These are phyloP conservation scores for Theileria orientalis DNA, from an alignment of 169 alveolate genomes.

Conservation along the genomic window DNA sequence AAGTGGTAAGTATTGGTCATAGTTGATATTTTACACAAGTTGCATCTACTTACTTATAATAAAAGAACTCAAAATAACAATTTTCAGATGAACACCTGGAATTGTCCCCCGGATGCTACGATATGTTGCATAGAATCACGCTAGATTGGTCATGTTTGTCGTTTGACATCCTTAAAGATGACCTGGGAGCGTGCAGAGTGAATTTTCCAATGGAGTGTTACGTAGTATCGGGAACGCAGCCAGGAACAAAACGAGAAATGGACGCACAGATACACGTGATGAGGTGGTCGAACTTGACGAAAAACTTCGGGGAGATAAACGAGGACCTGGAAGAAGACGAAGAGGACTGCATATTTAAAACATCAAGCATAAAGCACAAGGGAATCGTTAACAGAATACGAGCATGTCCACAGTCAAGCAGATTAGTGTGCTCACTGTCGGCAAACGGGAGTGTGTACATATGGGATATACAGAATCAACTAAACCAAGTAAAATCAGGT, in stretches of 20 bases:
- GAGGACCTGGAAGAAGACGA: slow-evolving; percentile 56
- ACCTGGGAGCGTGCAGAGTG: slow-evolving; percentile 49
- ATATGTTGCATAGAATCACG: slow-evolving; percentile 53
- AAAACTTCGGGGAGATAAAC: slow-evolving; percentile 37
- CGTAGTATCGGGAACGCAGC: slow-evolving; percentile 66
- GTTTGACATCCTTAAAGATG: slow-evolving; percentile 64
- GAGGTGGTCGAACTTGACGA: slow-evolving; percentile 62
- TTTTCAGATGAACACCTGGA: slow-evolving; percentile 58
- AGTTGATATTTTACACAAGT: not conserved
- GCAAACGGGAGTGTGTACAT: slow-evolving; percentile 54
- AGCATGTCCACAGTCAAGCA: slow-evolving; percentile 57
- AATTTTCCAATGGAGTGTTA: slow-evolving; percentile 55
- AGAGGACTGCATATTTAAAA: slow-evolving; percentile 12
- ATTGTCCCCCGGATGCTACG: slow-evolving; percentile 65
- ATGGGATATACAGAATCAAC: slow-evolving; percentile 57
- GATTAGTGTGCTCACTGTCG: slow-evolving; percentile 66
- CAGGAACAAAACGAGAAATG: slow-evolving; percentile 26
- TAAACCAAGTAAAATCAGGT: slow-evolving; percentile 13
- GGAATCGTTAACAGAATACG: slow-evolving; percentile 63
- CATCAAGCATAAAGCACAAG: slow-evolving; percentile 47
- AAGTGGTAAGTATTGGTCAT: no score
- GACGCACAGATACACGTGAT: slow-evolving; percentile 57
- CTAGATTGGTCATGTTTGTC: slow-evolving; percentile 79
- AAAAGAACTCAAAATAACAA: not conserved
- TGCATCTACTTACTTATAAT: not conserved